Evolutionary conservation across 345 rosid species (phyloP).

Genomic region (Eucalyptus cloeziana): DNA sequence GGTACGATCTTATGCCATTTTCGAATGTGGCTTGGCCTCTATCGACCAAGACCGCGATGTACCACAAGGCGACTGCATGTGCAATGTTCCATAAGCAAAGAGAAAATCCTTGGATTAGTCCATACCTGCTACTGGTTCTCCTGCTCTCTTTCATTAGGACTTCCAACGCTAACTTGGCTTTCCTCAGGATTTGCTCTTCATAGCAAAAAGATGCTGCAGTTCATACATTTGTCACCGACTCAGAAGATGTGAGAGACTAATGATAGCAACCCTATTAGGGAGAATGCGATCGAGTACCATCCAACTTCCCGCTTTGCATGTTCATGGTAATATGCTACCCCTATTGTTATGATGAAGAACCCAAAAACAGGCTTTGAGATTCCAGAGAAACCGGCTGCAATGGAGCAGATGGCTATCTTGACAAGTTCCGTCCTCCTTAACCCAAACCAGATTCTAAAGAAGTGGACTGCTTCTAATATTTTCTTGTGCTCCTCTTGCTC

Average conservation of each 20-base stretch:
- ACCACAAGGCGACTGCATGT: slow-evolving; percentile 61
- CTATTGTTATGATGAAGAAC: too few species aligned
- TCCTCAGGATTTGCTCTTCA: slow-evolving; percentile 40
- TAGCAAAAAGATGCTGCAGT: slow-evolving; percentile 56
- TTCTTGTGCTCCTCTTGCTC: not conserved
- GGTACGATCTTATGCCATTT: slow-evolving; percentile 44
- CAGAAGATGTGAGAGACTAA: slow-evolving; percentile 40
- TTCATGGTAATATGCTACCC: too few species aligned
- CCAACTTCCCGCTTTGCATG: too few species aligned
- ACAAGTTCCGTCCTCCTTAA: slow-evolving; percentile 21
- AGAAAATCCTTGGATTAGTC: slow-evolving; percentile 50
- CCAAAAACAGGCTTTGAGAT: too few species aligned
- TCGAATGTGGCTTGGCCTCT: slow-evolving; percentile 23
- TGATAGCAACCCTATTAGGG: slow-evolving; percentile 41
- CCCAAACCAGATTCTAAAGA: slow-evolving; percentile 54
- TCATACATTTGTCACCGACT: slow-evolving; percentile 41
- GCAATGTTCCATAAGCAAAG: slow-evolving; percentile 65
- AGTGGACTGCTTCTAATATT: not conserved
- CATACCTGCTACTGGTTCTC: slow-evolving; percentile 33
- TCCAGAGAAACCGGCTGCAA: slow-evolving; percentile 59
- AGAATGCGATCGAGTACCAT: too few species aligned
- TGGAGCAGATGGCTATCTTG: slow-evolving; percentile 21
- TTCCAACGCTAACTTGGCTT: slow-evolving; percentile 21
- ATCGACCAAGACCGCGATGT: slow-evolving; percentile 23
- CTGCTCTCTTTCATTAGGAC: slow-evolving; percentile 19